phyloP scores from a whole-genome alignment of 2,329 filamentous ascomycete genomes.

The Cercospora citrullina region DNA sequence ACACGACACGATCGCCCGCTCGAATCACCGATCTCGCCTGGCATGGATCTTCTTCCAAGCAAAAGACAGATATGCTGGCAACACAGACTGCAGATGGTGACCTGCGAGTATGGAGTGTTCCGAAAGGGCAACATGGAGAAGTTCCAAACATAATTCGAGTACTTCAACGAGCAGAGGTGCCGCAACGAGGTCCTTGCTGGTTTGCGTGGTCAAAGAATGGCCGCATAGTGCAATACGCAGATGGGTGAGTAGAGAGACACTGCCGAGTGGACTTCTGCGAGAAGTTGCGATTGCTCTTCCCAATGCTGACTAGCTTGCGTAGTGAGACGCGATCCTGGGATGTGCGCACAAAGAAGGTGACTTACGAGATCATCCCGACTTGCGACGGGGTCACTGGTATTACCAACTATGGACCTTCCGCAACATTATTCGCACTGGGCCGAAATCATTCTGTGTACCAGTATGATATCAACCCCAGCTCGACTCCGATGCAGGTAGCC shows the following conservation, averaged over 20 bases:
- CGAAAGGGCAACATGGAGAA: conserved; percentile 74
- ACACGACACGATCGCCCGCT: conserved; percentile 78
- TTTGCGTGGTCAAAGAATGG: conserved; percentile 99
- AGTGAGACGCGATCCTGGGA: conserved; percentile 93
- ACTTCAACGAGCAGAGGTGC: conserved; percentile 75
- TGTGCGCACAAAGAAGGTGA: conserved; percentile 95
- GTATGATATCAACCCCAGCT: conserved; percentile 79
- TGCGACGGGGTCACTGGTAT: conserved; percentile 78
- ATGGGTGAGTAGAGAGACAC: conserved; percentile 65
- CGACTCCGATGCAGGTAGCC: conserved; percentile 71
- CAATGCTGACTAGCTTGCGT: conserved; percentile 12
- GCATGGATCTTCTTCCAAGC: conserved; percentile 94
- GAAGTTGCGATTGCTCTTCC: background rate
- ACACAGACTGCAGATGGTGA: conserved; percentile 91
- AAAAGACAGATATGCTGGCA: conserved; percentile 97
- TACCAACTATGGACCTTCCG: conserved; percentile 83
- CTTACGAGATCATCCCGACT: conserved; percentile 83
- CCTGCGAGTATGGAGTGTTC: conserved; percentile 91
- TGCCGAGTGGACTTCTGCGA: background rate
- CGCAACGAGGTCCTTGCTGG: conserved; percentile 80
- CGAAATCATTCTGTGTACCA: conserved; percentile 89
- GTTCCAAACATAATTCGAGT: conserved; percentile 82
- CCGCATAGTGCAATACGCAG: conserved; percentile 86
- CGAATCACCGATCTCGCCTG: conserved; percentile 84
- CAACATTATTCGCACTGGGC: conserved; percentile 88